A percentile compares a stretch with the other conserved stretches of the same genome.
Conservation (phyloP, 148 eudicot genomes). For the Rhododendron vialii region DNA sequence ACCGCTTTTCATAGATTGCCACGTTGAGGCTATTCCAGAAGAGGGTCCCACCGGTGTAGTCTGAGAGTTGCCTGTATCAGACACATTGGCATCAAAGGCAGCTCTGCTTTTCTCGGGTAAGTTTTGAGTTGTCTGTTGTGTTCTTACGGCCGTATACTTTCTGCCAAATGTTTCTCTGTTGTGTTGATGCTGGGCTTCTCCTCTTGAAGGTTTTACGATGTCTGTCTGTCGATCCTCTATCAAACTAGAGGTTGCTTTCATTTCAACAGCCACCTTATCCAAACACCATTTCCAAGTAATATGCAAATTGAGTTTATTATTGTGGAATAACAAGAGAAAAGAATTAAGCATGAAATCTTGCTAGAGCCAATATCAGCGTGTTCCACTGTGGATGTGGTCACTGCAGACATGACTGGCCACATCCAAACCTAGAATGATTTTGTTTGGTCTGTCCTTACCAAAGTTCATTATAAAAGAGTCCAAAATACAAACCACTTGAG, state of each 20-base stretch:
- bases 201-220: constrained; percentile 24
- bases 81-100: constrained; percentile 28
- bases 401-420: not conserved
- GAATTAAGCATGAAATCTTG: not conserved
- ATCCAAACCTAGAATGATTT: not conserved
- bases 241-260: constrained; percentile 34
- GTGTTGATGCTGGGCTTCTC: constrained; percentile 36
- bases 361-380: not conserved
- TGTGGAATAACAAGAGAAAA: not conserved
- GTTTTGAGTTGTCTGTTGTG: constrained; percentile 37
- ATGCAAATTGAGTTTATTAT: not conserved
- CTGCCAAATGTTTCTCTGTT: constrained; percentile 44
- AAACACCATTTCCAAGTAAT: constrained; percentile 6
- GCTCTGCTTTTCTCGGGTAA: constrained; percentile 30
- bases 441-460: not conserved
- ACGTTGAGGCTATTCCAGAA: constrained; percentile 61
- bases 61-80: constrained; percentile 31
- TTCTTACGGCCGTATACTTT: constrained; percentile 56
- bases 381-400: not conserved
- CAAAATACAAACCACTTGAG: not conserved
- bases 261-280: constrained; percentile 36
- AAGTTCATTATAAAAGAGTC: not conserved
- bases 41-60: constrained; percentile 27
- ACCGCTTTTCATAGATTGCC: constrained; percentile 70
- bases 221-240: constrained; percentile 30